Conservation (phyloP, 1,284 basidiomycete species). For the Apiotrichum gracile region DNA sequence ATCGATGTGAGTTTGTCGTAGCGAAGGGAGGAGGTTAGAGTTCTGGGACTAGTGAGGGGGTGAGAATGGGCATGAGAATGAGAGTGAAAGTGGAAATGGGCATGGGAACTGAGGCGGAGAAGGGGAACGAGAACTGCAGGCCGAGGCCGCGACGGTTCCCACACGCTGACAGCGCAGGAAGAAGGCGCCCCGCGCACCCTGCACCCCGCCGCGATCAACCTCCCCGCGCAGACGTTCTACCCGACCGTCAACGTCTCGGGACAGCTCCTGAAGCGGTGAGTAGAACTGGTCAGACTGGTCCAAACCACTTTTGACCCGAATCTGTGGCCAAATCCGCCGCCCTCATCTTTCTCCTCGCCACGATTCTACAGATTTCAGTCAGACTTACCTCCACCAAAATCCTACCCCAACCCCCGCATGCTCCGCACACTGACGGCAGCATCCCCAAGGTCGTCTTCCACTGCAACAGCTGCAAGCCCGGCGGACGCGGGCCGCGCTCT, state of each 20-base stretch:
- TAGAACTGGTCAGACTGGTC: no score
- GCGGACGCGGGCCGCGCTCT: conserved; percentile 34
- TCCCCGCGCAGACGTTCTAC: conserved; percentile 34
- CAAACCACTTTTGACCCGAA: no score
- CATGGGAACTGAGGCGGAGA: no score
- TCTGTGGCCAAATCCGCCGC: no score
- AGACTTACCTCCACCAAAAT: no score
- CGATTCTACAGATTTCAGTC: no score
- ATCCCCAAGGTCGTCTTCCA: conserved; percentile 37
- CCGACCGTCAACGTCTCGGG: conserved; percentile 21
- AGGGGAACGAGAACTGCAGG: no score
- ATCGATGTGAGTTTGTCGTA: conserved; percentile 27
- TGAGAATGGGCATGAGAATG: background rate
- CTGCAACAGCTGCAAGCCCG: conserved; percentile 29
- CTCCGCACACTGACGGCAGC: conserved; percentile 1
- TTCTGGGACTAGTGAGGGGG: background rate
- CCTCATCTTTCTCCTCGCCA: no score
- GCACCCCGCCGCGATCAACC: conserved; percentile 31
- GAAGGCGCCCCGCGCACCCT: conserved; percentile 13
- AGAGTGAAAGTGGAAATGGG: no score
- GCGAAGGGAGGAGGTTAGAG: no score
- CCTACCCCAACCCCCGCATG: no score
- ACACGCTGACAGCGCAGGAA: conserved; percentile 8
- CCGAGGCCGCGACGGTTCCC: background rate
- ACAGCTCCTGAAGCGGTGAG: conserved; percentile 19